phyloP scores from a whole-genome alignment of 768 basidiomycete genomes.

The Mycena leptocephala region DNA sequence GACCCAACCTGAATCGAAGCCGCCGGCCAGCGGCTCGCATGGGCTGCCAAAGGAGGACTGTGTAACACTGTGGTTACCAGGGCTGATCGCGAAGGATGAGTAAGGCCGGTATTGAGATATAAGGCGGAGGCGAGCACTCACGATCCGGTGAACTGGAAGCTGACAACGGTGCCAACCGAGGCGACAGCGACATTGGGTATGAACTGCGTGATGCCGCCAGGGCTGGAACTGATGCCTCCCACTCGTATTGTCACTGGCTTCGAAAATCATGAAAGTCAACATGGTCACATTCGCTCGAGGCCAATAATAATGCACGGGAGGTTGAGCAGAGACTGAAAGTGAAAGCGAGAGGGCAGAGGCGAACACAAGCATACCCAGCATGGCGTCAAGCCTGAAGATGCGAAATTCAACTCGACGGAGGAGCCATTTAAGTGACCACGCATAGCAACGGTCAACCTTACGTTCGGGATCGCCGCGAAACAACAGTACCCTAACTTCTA shows the following conservation, averaged over 20 bases:
- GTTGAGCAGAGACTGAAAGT: too few species aligned
- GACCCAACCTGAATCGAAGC: slow-evolving; percentile 72
- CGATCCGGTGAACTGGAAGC: slow-evolving; percentile 66
- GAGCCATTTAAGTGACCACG: too few species aligned
- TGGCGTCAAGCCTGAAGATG: too few species aligned
- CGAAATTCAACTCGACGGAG: too few species aligned
- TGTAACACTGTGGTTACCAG: slow-evolving; percentile 70
- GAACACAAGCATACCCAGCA: too few species aligned
- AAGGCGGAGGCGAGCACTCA: slow-evolving; percentile 39
- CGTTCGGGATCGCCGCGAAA: too few species aligned
- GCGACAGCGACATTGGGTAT: slow-evolving; percentile 60
- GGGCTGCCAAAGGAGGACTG: slow-evolving; percentile 65
- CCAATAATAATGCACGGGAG: too few species aligned
- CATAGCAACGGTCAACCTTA: too few species aligned
- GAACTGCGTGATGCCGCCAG: slow-evolving; percentile 61
- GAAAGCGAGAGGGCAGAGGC: too few species aligned
- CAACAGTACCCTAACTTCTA: too few species aligned
- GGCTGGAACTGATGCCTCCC: background rate
- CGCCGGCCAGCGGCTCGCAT: slow-evolving; percentile 59
- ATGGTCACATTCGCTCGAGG: too few species aligned
- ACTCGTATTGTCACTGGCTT: background rate
- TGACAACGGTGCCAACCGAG: slow-evolving; percentile 60
- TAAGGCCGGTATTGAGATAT: background rate
- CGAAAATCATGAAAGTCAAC: too few species aligned
- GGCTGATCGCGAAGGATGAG: slow-evolving; percentile 43